Evolutionary conservation across 768 basidiomycete genomes (phyloP), one percentile per base, ranked within the genome.

Genomic region (Russula sp.): DNA sequence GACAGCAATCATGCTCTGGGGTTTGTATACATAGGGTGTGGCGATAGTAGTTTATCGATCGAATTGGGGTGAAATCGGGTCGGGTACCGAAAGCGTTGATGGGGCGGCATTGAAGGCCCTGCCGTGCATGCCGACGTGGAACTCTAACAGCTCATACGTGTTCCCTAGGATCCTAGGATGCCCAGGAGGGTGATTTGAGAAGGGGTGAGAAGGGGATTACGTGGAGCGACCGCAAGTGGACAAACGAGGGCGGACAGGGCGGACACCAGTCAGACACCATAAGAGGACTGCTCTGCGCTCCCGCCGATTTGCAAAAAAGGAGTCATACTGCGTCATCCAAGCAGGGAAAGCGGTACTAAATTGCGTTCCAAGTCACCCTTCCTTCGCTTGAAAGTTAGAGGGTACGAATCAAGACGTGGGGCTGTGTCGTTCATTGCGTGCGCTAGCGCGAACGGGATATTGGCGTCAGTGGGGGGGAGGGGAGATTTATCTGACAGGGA

Each of bases 281-380:
- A 28, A 59, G 16, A 18, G 36, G 58, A 46, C 1, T 1, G 4
- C 63, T n/a, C 38, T 14, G 40, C 49, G 18, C 30, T 36, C 34
- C 18, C 48, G 9, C 59, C 32, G 54, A 44, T 22, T 44, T 48
- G 46, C 44, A 46, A 38, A 54, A 61, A 51, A 20, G 32, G 64
- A 65, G 64, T 65, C 64, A 65, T 30, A 16, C 51, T 10, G 18
- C 40, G 64, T 65, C 64, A 65, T 16, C 30, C 40, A 5, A 11
- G 11, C 48, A 5, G 40, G 59, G 54, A 61, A 18, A 48, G 59
- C 56, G 42, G 20, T 63, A 48, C 46, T 36, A 49, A 49, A 44
- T n/a, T n/a, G 42, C 7, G 7, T 30, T 30, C 30, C n/a, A n/a
- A 30, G 3, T 28, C 5, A 2, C 11, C 36, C 13, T 38, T 16